phyloP scores from a whole-genome alignment of 331 rosid genomes.

The Saraca asoca region DNA sequence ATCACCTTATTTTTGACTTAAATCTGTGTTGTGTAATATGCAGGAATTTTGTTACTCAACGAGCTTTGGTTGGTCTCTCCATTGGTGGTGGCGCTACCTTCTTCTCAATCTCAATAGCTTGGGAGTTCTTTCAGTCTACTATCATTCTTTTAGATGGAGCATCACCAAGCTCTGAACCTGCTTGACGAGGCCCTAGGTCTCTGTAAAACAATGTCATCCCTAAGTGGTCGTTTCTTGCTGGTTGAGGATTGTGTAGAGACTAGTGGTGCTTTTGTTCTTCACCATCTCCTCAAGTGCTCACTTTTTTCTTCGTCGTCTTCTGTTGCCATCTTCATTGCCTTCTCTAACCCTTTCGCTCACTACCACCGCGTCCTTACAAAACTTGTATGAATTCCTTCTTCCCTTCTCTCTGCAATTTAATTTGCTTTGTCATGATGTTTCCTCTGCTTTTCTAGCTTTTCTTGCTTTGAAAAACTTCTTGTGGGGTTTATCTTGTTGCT shows the following conservation, averaged over 20 bases:
- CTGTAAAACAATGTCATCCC: slow-evolving; percentile 31
- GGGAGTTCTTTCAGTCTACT: no score
- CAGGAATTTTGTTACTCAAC: no score
- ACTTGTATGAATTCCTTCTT: slow-evolving; percentile 48
- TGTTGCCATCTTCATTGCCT: slow-evolving; percentile 68
- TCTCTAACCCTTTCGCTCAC: slow-evolving; percentile 72
- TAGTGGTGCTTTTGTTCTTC: slow-evolving; percentile 79
- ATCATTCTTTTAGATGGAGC: slow-evolving; percentile 46
- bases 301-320: slow-evolving; percentile 53
- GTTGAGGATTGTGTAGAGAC: slow-evolving; percentile 84
- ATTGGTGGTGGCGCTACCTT: no score
- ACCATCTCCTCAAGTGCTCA: slow-evolving; percentile 73
- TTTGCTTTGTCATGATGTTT: background rate
- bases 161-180: slow-evolving; percentile 39
- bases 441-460: background rate
- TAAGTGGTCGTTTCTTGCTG: slow-evolving; percentile 57
- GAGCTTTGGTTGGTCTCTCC: no score
- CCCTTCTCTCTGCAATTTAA: slow-evolving; percentile 1
- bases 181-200: slow-evolving; percentile 71
- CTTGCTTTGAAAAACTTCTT: no score
- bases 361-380: slow-evolving; percentile 83
- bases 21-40: no score
- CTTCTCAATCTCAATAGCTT: no score
- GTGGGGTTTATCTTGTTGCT: background rate
- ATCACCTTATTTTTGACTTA: no score